Evolutionary conservation across 352 stramenopile genomes (phyloP).

Genomic region (Lagenidium giganteum): DNA sequence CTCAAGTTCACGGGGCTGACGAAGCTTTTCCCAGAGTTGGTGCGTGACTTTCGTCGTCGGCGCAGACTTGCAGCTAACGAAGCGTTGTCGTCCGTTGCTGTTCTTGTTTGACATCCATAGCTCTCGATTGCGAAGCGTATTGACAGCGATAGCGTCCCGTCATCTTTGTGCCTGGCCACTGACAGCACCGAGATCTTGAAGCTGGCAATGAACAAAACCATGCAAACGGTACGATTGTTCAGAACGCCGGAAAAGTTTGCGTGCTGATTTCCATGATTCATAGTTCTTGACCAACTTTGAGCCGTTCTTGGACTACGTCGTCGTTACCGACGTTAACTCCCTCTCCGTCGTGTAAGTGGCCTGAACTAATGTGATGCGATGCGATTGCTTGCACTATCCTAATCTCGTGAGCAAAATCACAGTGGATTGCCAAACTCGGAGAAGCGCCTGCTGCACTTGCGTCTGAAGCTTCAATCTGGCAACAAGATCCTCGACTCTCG

Average conservation of each 20-base stretch:
- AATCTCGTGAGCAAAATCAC: not conserved
- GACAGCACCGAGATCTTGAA: constrained; percentile 67
- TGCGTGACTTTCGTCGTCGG: constrained; percentile 12
- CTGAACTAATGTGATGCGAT: too few species aligned
- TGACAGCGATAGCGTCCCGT: constrained; percentile 43
- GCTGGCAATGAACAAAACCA: constrained; percentile 36
- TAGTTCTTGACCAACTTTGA: constrained; percentile 62
- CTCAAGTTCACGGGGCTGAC: constrained; percentile 57
- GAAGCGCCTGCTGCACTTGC: constrained; percentile 47
- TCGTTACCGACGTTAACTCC: constrained; percentile 79
- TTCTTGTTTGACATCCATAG: constrained; percentile 16
- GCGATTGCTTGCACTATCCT: not conserved
- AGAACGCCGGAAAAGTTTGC: not conserved
- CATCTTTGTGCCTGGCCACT: constrained; percentile 56
- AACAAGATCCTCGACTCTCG: constrained; percentile 56
- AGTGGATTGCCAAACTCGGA: constrained; percentile 69
- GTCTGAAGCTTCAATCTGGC: constrained; percentile 55
- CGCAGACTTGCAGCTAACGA: not conserved
- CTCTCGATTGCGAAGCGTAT: constrained; percentile 63
- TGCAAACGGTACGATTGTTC: constrained; percentile 28
- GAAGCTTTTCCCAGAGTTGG: constrained; percentile 69
- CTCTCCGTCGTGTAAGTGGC: constrained; percentile 48
- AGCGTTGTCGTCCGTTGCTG: not conserved
- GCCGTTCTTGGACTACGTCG: constrained; percentile 64
- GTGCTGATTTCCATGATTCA: not conserved